Conservation (phyloP, 1,284 basidiomycete species). For the Bondarzewia mesenterica region DNA sequence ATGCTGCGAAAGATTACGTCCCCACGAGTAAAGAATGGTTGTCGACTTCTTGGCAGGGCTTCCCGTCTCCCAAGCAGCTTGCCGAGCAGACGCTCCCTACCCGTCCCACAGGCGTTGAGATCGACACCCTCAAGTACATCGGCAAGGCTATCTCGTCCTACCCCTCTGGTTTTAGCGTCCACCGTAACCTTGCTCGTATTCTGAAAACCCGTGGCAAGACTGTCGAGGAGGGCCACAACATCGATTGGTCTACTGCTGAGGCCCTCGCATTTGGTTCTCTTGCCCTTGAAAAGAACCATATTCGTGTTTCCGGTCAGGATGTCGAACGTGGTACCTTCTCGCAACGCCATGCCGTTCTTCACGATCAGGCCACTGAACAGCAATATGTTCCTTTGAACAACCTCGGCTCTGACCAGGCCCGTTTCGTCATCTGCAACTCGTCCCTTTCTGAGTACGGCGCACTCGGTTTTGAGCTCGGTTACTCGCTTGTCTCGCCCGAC, state of each 20-base stretch:
- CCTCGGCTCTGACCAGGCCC: conserved; percentile 81
- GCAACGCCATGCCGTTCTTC: conserved; percentile 96
- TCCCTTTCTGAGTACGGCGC: conserved; percentile 94
- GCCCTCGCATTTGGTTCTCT: conserved; percentile 94
- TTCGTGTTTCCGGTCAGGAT: conserved; percentile 96
- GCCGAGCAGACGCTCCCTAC: conserved; percentile 90
- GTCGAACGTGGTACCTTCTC: conserved; percentile 99
- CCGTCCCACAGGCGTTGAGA: conserved; percentile 77
- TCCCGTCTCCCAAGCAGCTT: conserved; percentile 95
- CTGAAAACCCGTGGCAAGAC: conserved; percentile 83
- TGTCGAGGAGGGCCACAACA: conserved; percentile 84
- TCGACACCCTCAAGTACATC: conserved; percentile 75
- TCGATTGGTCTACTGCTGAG: conserved; percentile 99
- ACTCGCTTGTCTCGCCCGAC: conserved; percentile 95
- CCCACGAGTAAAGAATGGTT: conserved; percentile 95
- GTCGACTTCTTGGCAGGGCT: conserved; percentile 96
- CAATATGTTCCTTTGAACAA: conserved; percentile 90
- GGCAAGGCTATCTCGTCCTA: conserved; percentile 83
- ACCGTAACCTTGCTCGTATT: conserved; percentile 94
- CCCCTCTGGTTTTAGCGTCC: conserved; percentile 82
- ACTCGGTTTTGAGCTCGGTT: conserved; percentile 97
- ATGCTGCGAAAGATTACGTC: conserved; percentile 89
- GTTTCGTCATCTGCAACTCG: conserved; percentile 95
- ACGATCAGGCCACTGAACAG: conserved; percentile 91
- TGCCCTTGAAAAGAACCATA: conserved; percentile 88